Evolutionary conservation across 225 moss, liverwort and hornwort genomes (phyloP), one percentile per base, ranked within the genome.

Genomic region (Straminergon stramineum): DNA sequence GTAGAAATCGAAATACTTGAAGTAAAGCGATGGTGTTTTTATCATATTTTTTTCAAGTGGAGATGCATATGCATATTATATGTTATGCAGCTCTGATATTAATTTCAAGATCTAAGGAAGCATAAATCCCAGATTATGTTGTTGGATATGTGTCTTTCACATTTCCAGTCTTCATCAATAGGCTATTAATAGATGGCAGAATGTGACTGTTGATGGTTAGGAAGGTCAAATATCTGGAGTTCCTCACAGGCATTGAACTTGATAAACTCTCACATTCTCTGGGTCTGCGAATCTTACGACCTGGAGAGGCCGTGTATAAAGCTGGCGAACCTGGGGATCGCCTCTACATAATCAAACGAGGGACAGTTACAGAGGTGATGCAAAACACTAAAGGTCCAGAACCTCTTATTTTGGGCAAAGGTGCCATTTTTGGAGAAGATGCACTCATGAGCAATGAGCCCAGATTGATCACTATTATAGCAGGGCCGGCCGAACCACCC

Each of bases 341-440:
- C 77, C 85, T 98, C n/a, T 98, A 96, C 45, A 92, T 98, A 51
- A 84, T 98, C 55, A 96, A 97, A 65, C 94, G 95, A 83, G 98
- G 98, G 24, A 93, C 90, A 17, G 95, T 96, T 28, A 83, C 92
- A 81, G 95, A 97, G 90, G 90, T 91, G 61, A 20, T 91, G 57
- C 93, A 91, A 85, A 95, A 94, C 41, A 74, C 80, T 16, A 98
- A 95, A 90, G 93, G 94, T 65, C 83, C 81, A 32, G 96, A 96
- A 53, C 97, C 97, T 80, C 82, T 96, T 39, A 90, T 98, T 30
- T 74, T 96, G 20, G 93, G 93, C 26, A 93, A 96, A 88, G 97
- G 95, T 73, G 94, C 93, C 58, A 91, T 91, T 63, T 98, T 97
- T 83, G 98, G 98, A 82, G 98, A 97, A 60, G 94, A 94, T 85